Evolutionary conservation across 768 basidiomycete species (phyloP), one percentile per base, ranked within the genome.

Genomic region (Boletus reticuloceps): DNA sequence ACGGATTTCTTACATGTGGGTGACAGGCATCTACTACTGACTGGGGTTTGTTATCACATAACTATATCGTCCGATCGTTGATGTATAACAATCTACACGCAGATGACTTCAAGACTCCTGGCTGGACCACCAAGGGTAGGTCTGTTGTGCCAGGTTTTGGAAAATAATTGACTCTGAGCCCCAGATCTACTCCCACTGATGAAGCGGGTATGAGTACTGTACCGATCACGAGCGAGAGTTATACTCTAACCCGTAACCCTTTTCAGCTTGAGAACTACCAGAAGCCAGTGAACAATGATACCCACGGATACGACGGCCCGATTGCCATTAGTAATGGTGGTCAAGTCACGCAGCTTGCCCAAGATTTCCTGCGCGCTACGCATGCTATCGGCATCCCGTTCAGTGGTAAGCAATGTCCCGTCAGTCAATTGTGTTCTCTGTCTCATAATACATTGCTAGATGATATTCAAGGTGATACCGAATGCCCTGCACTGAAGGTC

Each of bases 21-120:
- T 41, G 11, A 20, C 43, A 82, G 82, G 85, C 84, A 34, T 86
- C 85, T 42, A 84, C 81, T 10, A 86, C 85, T 27, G 85, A 86
- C 62, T 86, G 85, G 84, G 82, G 85, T 85, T 56, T 43, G 77
- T 60, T 34, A 19, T 41, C 14, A 29, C 29, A 50, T 39, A 11
- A 6, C 20, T 29, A 29, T 43, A 37, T 43, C 9, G 20, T 38
- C 6, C 29, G 31, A 16, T 39, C 20, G 10, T 17, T 25, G 6
- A 17, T 8, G 17, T 52, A 36, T 14, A 31, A 58, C 5, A 14
- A 41, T 34, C 29, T 27, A 13, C 46, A 19, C 38, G 12, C 55
- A 85, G 86, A 88, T 65, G 85, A 87, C 69, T 88, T 88, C 77
- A 88, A 87, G 76, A 77, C 78, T 19, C 78, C 79, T 41, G 86